Evolutionary conservation across 441 rosid genomes (phyloP).

Genomic region (Cnidoscolus chayamansa): DNA sequence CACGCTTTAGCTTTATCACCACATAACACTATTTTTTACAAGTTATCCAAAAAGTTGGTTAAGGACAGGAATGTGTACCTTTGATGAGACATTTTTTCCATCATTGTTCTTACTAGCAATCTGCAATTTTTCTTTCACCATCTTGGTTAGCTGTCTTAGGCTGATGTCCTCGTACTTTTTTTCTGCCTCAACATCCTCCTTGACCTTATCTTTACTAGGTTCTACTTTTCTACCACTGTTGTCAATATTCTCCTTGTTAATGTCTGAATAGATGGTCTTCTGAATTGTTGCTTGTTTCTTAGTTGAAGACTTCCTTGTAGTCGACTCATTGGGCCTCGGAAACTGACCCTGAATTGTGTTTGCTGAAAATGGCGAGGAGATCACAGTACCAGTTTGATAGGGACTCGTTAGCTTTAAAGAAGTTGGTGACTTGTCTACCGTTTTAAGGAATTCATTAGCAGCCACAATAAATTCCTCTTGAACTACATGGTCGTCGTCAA

Average conservation of each 20-base stretch:
- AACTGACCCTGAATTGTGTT: conserved; percentile 37
- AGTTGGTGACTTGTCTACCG: conserved; percentile 18
- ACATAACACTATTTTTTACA: background rate
- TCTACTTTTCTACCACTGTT: conserved; percentile 23
- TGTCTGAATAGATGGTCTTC: conserved; percentile 12
- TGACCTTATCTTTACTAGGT: conserved; percentile 17
- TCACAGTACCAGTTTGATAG: conserved; percentile 3
- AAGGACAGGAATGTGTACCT: conserved; percentile 6
- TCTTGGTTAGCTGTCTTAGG: conserved; percentile 42
- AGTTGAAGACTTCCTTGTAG: conserved; percentile 26
- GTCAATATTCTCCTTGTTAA: conserved; percentile 40
- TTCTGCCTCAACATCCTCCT: conserved; percentile 13
- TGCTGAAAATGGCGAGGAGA: conserved; percentile 31
- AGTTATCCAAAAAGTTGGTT: background rate
- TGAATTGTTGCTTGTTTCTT: conserved; percentile 27
- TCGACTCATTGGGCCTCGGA: conserved; percentile 33
- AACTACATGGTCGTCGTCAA: conserved; percentile 14
- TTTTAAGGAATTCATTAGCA: conserved; percentile 1
- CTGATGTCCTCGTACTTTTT: conserved; percentile 29
- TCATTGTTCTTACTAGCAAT: conserved; percentile 4
- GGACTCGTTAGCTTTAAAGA: conserved; percentile 7
- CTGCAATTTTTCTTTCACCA: conserved; percentile 30
- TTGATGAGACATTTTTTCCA: background rate
- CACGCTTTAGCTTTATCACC: background rate
- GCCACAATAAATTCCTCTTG: conserved; percentile 18